These are phyloP conservation scores for Stentor roeselii DNA, from an alignment of 73 alveolate species.

Conservation along the genomic window DNA sequence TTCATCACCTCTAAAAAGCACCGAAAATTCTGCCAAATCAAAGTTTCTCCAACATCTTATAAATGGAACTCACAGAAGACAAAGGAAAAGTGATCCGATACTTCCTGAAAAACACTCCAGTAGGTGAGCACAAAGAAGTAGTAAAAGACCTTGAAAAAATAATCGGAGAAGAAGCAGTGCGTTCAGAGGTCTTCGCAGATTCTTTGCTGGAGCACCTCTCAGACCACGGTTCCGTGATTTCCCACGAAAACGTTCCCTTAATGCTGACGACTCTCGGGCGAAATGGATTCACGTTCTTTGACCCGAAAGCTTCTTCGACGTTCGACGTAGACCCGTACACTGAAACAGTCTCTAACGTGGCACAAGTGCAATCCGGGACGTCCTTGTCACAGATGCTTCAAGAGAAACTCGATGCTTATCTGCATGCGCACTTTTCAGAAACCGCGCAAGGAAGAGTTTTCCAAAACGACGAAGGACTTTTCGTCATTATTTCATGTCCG, in stretches of 20 bases:
- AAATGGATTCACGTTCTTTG: neutral
- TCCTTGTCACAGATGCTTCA: neutral
- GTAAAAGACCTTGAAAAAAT: slow-evolving; percentile 4
- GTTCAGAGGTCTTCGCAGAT: neutral
- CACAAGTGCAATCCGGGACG: neutral
- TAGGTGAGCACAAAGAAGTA: slow-evolving; percentile 23
- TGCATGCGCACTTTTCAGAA: slow-evolving; percentile 22
- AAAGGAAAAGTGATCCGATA: slow-evolving; percentile 11
- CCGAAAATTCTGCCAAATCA: too few relatives aligned
- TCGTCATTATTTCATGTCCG: neutral
- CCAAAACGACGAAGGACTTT: slow-evolving; percentile 4
- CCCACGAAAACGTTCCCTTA: neutral
- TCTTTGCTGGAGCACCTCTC: neutral
- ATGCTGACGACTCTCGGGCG: neutral
- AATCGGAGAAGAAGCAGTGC: slow-evolving; percentile 6
- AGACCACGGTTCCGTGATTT: neutral
- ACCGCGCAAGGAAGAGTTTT: slow-evolving; percentile 28
- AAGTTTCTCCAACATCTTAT: too few relatives aligned
- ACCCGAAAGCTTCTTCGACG: neutral
- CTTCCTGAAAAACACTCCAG: slow-evolving; percentile 21
- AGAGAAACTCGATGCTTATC: neutral
- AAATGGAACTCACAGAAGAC: slow-evolving; percentile 12
- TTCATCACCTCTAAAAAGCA: too few relatives aligned
- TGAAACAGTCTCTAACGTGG: neutral
- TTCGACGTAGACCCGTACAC: neutral